phyloP scores from a whole-genome alignment of 2,329 filamentous ascomycete species.

The Phaeosphaeriaceae sp. region DNA sequence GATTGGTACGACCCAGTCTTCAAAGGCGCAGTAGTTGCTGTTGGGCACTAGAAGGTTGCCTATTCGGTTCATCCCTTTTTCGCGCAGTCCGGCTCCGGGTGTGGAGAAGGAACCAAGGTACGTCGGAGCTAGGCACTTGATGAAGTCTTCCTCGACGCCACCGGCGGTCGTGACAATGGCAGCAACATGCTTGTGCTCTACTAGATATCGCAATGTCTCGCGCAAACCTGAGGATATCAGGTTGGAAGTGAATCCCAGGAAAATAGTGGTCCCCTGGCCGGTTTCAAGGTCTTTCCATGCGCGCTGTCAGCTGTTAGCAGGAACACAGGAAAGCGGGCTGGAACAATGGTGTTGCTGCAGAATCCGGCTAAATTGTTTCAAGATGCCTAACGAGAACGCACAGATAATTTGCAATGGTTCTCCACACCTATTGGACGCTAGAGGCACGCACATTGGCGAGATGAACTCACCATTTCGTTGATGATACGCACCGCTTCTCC shows the following conservation, averaged over 20 bases:
- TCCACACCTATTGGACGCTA: slow-evolving; percentile 23
- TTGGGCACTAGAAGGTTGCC: slow-evolving; percentile 96
- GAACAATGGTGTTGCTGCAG: slow-evolving; percentile 29
- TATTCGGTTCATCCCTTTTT: slow-evolving; percentile 90
- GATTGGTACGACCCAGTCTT: slow-evolving; percentile 97
- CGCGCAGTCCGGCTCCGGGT: slow-evolving; percentile 76
- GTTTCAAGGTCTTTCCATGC: slow-evolving; percentile 82
- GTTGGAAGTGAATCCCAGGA: slow-evolving; percentile 97
- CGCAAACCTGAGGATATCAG: slow-evolving; percentile 94
- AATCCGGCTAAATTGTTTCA: slow-evolving; percentile 40
- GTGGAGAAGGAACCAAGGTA: slow-evolving; percentile 89
- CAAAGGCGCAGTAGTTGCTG: slow-evolving; percentile 95
- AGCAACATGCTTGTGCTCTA: slow-evolving; percentile 89
- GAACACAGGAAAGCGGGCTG: slow-evolving; percentile 26
- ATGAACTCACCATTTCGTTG: slow-evolving; percentile 80
- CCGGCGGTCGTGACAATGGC: slow-evolving; percentile 95
- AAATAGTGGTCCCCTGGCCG: slow-evolving; percentile 83
- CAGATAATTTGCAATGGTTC: slow-evolving; percentile 29
- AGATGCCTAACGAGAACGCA: slow-evolving; percentile 18
- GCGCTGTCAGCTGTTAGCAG: slow-evolving; percentile 60
- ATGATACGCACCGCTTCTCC: slow-evolving; percentile 89
- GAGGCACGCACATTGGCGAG: slow-evolving; percentile 18
- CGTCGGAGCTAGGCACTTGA: slow-evolving; percentile 95
- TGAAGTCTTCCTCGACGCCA: slow-evolving; percentile 95
- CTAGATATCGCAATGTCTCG: slow-evolving; percentile 89